phyloP scores from a whole-genome alignment of 2,329 filamentous ascomycete species.

The Cladobotryum mycophilum region DNA sequence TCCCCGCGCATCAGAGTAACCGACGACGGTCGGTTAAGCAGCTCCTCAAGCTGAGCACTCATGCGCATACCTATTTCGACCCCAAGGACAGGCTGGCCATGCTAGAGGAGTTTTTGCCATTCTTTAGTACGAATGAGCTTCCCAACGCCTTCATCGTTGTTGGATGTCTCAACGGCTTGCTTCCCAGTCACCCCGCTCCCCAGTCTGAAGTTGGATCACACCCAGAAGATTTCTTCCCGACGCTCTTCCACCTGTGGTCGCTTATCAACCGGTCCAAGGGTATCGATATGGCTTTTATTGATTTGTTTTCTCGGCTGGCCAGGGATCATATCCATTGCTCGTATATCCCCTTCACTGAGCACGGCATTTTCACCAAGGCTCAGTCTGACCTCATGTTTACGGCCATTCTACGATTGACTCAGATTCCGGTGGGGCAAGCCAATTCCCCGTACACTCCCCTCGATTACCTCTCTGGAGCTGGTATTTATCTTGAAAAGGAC shows the following conservation, averaged over 20 bases:
- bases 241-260: constrained; percentile 95
- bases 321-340: constrained; percentile 71
- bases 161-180: constrained; percentile 75
- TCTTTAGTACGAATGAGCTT: constrained; percentile 88
- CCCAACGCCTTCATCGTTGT: constrained; percentile 92
- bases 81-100: constrained; percentile 77
- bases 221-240: constrained; percentile 83
- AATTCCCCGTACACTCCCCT: constrained; percentile 86
- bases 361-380: constrained; percentile 86
- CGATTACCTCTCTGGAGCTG: constrained; percentile 77
- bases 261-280: constrained; percentile 82
- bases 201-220: constrained; percentile 67
- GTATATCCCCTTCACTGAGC: constrained; percentile 73
- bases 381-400: constrained; percentile 93
- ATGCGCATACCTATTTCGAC: constrained; percentile 88
- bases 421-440: constrained; percentile 94
- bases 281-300: constrained; percentile 81
- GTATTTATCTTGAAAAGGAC: constrained; percentile 83
- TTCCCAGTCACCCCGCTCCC: constrained; percentile 77
- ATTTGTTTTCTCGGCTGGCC: constrained; percentile 81
- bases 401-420: constrained; percentile 77
- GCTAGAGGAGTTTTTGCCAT: constrained; percentile 73
- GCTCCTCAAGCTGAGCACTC: constrained; percentile 82
- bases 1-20: constrained; percentile 55
- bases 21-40: constrained; percentile 53